Evolutionary conservation across 1,284 basidiomycete genomes (phyloP).

Genomic region (Heterobasidion irregulare): DNA sequence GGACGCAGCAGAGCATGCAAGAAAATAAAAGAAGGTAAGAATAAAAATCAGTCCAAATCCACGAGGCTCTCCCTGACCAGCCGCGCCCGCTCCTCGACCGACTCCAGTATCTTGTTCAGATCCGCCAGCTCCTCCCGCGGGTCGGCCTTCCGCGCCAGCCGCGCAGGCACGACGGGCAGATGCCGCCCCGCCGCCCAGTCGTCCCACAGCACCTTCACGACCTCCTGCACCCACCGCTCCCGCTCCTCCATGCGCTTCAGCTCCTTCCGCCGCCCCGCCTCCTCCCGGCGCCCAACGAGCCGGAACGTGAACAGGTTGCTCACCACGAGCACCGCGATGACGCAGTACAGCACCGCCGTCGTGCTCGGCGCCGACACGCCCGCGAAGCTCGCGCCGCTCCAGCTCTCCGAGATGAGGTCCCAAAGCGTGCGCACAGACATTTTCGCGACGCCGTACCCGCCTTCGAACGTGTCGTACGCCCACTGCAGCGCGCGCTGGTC

Average conservation of each 20-base stretch:
- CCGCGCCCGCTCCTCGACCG: conserved; percentile 45
- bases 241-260: conserved; percentile 51
- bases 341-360: conserved; percentile 62
- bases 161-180: conserved; percentile 8
- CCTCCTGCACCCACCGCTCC: conserved; percentile 65
- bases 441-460: conserved; percentile 60
- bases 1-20: neutral
- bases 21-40: neutral
- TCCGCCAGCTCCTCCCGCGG: conserved; percentile 42
- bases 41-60: conserved; percentile 16
- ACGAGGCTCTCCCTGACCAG: conserved; percentile 28
- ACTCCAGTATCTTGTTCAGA: conserved; percentile 43
- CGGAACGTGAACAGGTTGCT: conserved; percentile 72
- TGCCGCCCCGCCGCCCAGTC: conserved; percentile 33
- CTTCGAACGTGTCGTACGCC: conserved; percentile 78
- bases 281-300: conserved; percentile 46
- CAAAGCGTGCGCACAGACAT: no score
- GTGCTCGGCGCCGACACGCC: conserved; percentile 29
- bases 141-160: conserved; percentile 18
- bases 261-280: conserved; percentile 46
- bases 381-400: no score
- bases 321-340: conserved; percentile 65
- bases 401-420: no score
- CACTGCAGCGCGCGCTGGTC: conserved; percentile 72
- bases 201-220: conserved; percentile 62